Conservation (phyloP, 805 yeast genomes). For the Ogataea zsoltii region DNA sequence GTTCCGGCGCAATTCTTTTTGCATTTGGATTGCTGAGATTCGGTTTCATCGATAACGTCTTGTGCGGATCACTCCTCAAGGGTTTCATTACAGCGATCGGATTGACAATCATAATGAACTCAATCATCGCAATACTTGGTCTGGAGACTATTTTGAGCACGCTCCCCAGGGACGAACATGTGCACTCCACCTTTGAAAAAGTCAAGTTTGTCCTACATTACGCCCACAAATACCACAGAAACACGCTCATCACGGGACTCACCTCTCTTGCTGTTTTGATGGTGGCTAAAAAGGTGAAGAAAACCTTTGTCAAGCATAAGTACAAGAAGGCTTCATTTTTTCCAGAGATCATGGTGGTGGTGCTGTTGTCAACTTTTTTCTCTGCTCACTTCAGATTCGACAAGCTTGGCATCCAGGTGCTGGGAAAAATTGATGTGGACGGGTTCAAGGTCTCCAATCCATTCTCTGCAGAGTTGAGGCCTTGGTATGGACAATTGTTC, state of each 20-base stretch:
- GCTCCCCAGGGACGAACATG: slow-evolving; percentile 47
- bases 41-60: slow-evolving; percentile 80
- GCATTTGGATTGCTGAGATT: slow-evolving; percentile 78
- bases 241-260: slow-evolving; percentile 64
- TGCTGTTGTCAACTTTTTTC: slow-evolving; percentile 56
- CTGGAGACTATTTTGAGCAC: slow-evolving; percentile 47
- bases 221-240: slow-evolving; percentile 46
- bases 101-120: slow-evolving; percentile 75
- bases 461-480: slow-evolving; percentile 44
- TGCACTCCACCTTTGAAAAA: slow-evolving; percentile 74
- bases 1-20: slow-evolving; percentile 72
- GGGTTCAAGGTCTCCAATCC: slow-evolving; percentile 60
- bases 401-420: slow-evolving; percentile 56
- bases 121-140: slow-evolving; percentile 73
- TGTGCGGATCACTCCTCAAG: slow-evolving; percentile 72
- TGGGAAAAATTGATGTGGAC: slow-evolving; percentile 65
- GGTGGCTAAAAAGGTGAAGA: slow-evolving; percentile 42
- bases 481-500: slow-evolving; percentile 54
- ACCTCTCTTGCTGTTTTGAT: slow-evolving; percentile 49
- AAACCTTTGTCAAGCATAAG: slow-evolving; percentile 33
- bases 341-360: slow-evolving; percentile 86
- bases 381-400: slow-evolving; percentile 51
- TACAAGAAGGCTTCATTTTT: slow-evolving; percentile 55
- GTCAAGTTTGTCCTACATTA: slow-evolving; percentile 55
- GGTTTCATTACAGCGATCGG: slow-evolving; percentile 91